A percentile compares a stretch with the other conserved stretches of the same genome.
Evolutionary conservation across 2,329 filamentous ascomycete genomes (phyloP).

Genomic region (Metarhizium album): DNA sequence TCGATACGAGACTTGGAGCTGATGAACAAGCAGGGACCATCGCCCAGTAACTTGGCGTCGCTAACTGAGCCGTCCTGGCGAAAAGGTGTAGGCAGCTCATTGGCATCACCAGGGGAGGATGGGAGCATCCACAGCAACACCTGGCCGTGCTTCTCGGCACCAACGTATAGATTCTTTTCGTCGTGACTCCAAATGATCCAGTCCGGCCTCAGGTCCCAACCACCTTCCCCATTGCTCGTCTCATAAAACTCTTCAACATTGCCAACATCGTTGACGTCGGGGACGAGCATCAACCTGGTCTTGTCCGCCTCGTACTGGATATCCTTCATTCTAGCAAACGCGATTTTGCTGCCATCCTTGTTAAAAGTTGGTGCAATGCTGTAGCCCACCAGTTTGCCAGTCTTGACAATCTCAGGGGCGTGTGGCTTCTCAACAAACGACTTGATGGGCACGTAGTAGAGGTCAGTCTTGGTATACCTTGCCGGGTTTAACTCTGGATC

Average conservation of each 20-base stretch:
- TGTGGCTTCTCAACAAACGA: constrained; percentile 47
- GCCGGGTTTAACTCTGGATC: constrained; percentile 62
- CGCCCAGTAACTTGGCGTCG: constrained; percentile 41
- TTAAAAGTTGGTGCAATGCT: constrained; percentile 61
- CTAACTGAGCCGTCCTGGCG: constrained; percentile 43
- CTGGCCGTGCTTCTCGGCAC: constrained; percentile 59
- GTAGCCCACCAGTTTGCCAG: constrained; percentile 52
- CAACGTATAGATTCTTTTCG: constrained; percentile 57
- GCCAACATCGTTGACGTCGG: constrained; percentile 45
- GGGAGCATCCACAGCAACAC: constrained; percentile 52
- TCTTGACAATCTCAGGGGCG: constrained; percentile 39
- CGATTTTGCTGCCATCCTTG: constrained; percentile 56
- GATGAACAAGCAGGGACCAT: constrained; percentile 44
- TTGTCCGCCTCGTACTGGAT: constrained; percentile 71
- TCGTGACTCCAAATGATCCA: constrained; percentile 45
- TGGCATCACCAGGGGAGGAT: constrained; percentile 38
- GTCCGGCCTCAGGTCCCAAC: constrained; percentile 50
- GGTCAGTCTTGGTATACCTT: constrained; percentile 68
- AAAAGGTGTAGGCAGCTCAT: constrained; percentile 36
- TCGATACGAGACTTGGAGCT: constrained; percentile 61
- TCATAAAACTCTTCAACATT: constrained; percentile 53
- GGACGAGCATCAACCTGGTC: constrained; percentile 53
- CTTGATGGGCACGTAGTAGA: constrained; percentile 60
- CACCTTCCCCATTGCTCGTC: constrained; percentile 50
- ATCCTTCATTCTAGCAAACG: constrained; percentile 68